phyloP scores from a whole-genome alignment of 2,329 filamentous ascomycete species.

The Karstenula rhodostoma region DNA sequence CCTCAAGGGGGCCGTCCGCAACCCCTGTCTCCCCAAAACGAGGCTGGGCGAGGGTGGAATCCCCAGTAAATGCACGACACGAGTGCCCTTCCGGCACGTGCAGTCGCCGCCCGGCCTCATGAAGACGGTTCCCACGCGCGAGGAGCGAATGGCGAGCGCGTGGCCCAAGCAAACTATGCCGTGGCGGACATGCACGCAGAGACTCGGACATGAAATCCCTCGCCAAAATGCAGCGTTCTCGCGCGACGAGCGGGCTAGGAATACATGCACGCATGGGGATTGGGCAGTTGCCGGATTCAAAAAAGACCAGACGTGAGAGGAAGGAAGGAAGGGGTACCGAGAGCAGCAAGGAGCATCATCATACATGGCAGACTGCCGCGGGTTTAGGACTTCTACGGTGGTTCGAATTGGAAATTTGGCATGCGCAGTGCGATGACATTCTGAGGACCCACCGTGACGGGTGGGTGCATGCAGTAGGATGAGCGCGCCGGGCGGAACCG shows the following conservation, averaged over 20 bases:
- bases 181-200: not conserved
- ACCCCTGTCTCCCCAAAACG: not conserved
- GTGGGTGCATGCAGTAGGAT: slow-evolving; percentile 7
- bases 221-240: not conserved
- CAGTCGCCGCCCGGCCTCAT: not conserved
- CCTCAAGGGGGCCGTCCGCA: not conserved
- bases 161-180: not conserved
- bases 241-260: not conserved
- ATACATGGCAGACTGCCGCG: not conserved
- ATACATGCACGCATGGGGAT: not conserved
- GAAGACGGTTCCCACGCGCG: not conserved
- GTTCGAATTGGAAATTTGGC: too few species aligned
- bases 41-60: slow-evolving; percentile 2
- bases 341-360: not conserved
- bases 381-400: not conserved
- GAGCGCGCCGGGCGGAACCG: slow-evolving; percentile 5
- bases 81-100: slow-evolving; percentile 8
- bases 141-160: not conserved
- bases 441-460: not conserved
- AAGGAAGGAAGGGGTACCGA: not conserved
- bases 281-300: not conserved
- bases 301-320: not conserved
- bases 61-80: slow-evolving; percentile 6
- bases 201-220: too few species aligned
- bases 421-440: not conserved